These are phyloP conservation scores for Plenodomus lindquistii DNA, from an alignment of 2,329 filamentous ascomycete species.

Conservation along the genomic window DNA sequence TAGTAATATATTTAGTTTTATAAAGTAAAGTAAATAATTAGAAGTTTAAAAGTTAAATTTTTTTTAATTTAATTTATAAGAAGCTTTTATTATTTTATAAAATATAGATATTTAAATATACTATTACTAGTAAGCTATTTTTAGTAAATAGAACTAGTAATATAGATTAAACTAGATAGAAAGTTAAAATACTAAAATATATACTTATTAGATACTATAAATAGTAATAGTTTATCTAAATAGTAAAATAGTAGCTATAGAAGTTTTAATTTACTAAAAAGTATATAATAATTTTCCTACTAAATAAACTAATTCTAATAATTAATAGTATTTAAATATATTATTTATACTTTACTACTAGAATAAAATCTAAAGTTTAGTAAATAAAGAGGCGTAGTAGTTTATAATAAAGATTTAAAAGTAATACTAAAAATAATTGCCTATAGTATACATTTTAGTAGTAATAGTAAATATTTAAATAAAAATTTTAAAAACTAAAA, in stretches of 20 bases:
- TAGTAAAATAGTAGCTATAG: no score
- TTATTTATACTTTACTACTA: slow-evolving; percentile 32
- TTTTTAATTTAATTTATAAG: slow-evolving; percentile 11
- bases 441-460: no score
- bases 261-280: no score
- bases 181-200: slow-evolving; percentile 45
- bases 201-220: slow-evolving; percentile 50
- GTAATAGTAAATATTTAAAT: no score
- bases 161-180: slow-evolving; percentile 46
- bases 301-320: no score
- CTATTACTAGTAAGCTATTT: no score
- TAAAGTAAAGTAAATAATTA: slow-evolving; percentile 16
- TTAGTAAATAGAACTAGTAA: slow-evolving; percentile 49
- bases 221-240: slow-evolving; percentile 52
- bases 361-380: slow-evolving; percentile 50
- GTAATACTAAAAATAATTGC: slow-evolving; percentile 48
- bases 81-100: slow-evolving; percentile 12
- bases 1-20: slow-evolving; percentile 50
- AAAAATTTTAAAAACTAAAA: no score
- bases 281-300: no score
- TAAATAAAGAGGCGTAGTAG: slow-evolving; percentile 48
- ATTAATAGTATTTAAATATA: no score
- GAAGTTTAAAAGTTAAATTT: not conserved
- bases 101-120: slow-evolving; percentile 39
- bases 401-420: slow-evolving; percentile 48